Percentiles rank a stretch among this genome's conserved stretches.
Conservation (phyloP, 305 asterid genomes). For the Rubia tinctorum region DNA sequence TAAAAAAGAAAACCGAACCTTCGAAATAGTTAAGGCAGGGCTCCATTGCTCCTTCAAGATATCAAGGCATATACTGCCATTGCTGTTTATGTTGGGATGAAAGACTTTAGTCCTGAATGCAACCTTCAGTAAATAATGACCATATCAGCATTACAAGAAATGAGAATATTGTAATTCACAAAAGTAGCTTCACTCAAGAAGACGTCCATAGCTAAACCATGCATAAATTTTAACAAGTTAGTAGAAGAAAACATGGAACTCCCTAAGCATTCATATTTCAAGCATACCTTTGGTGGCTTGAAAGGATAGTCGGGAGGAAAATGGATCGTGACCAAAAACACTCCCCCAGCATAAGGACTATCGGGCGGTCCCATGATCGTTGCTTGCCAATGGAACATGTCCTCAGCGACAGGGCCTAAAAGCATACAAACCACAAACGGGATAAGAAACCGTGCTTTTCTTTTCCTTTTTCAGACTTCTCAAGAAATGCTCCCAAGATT, state of each 20-base stretch:
- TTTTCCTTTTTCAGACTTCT: neutral
- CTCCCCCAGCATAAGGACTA: slow-evolving; percentile 71
- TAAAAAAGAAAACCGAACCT: slow-evolving; percentile 21
- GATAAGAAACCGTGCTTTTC: neutral
- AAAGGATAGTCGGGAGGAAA: slow-evolving; percentile 80
- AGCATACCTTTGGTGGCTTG: slow-evolving; percentile 67
- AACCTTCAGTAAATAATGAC: slow-evolving; percentile 21
- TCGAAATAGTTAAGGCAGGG: slow-evolving; percentile 37
- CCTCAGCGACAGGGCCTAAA: slow-evolving; percentile 82
- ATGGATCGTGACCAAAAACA: slow-evolving; percentile 61
- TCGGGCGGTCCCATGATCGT: slow-evolving; percentile 77
- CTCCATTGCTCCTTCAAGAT: slow-evolving; percentile 46
- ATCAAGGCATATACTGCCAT: slow-evolving; percentile 39
- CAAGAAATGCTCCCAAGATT: neutral
- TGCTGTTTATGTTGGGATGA: slow-evolving; percentile 40
- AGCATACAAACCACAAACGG: slow-evolving; percentile 13
- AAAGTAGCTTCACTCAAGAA: neutral
- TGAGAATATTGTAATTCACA: neutral
- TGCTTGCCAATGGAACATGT: slow-evolving; percentile 86
- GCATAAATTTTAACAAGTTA: too few species aligned
- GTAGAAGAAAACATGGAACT: neutral
- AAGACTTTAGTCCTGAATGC: slow-evolving; percentile 74
- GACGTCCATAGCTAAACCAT: too few species aligned
- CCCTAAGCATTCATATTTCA: neutral
- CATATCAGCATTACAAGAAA: slow-evolving; percentile 1